A percentile compares a stretch with the other conserved stretches of the same genome.
Evolutionary conservation across 2,329 filamentous ascomycete genomes (phyloP).

Genomic region (Botryotinia narcissicola): DNA sequence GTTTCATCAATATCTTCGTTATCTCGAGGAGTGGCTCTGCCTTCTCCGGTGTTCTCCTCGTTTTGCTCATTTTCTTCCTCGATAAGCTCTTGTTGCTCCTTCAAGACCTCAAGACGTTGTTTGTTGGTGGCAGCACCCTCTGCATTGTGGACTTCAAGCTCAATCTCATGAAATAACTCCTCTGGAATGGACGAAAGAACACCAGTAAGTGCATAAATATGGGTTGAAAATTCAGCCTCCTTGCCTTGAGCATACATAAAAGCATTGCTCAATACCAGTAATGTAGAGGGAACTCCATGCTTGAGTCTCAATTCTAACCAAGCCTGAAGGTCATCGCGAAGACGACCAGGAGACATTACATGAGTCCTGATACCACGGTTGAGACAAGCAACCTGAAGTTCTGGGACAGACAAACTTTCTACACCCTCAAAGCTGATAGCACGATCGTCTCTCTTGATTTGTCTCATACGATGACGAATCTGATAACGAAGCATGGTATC

Average conservation of each 20-base stretch:
- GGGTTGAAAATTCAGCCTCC: slow-evolving; percentile 76
- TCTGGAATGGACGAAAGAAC: slow-evolving; percentile 94
- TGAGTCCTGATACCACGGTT: slow-evolving; percentile 90
- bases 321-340: slow-evolving; percentile 85
- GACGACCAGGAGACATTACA: slow-evolving; percentile 81
- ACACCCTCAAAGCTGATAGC: slow-evolving; percentile 94
- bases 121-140: slow-evolving; percentile 98
- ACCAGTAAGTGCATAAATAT: slow-evolving; percentile 89
- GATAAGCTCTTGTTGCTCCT: slow-evolving; percentile 97
- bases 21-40: slow-evolving; percentile 75
- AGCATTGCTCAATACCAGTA: slow-evolving; percentile 92
- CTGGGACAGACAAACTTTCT: slow-evolving; percentile 85
- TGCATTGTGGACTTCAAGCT: slow-evolving; percentile 94
- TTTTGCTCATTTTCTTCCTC: slow-evolving; percentile 95
- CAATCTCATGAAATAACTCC: slow-evolving; percentile 98
- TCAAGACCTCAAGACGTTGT: slow-evolving; percentile 95
- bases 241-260: slow-evolving; percentile 93
- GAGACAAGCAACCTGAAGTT: slow-evolving; percentile 88
- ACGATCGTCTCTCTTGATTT: slow-evolving; percentile 97
- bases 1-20: slow-evolving; percentile 93
- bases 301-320: slow-evolving; percentile 94
- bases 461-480: slow-evolving; percentile 94
- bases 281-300: slow-evolving; percentile 92
- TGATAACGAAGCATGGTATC: slow-evolving; percentile 98
- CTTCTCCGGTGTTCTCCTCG: slow-evolving; percentile 72